Evolutionary conservation across 164 flowering plant genomes (phyloP).

Genomic region (Tetrastigma voinierianum): DNA sequence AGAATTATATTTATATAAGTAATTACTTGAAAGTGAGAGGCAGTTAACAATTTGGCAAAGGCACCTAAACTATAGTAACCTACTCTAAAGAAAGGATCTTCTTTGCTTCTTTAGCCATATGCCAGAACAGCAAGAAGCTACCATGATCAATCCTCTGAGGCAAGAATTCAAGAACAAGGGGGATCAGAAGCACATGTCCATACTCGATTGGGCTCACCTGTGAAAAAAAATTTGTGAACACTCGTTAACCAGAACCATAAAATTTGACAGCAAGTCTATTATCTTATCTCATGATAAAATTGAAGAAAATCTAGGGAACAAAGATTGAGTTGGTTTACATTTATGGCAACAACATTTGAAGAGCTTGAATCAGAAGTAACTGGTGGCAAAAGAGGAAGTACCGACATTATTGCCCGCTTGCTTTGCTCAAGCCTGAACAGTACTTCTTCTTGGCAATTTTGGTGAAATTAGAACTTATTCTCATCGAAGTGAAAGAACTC

Average conservation of each 20-base stretch:
- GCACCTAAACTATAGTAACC: constrained; percentile 98
- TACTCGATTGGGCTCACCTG: constrained; percentile 95
- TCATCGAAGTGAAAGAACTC: no score
- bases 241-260: neutral
- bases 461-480: constrained; percentile 84
- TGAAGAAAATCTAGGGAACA: neutral
- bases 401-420: constrained; percentile 24
- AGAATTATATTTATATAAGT: neutral
- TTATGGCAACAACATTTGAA: constrained; percentile 77
- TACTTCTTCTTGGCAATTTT: constrained; percentile 88
- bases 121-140: constrained; percentile 74
- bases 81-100: constrained; percentile 69
- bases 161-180: constrained; percentile 62
- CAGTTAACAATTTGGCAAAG: constrained; percentile 93
- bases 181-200: constrained; percentile 89
- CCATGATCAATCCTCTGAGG: constrained; percentile 76
- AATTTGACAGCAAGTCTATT: neutral
- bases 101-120: constrained; percentile 81
- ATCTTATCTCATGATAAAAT: neutral
- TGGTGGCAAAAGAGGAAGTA: constrained; percentile 43
- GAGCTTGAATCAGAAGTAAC: constrained; percentile 26
- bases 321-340: constrained; percentile 39
- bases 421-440: constrained; percentile 69
- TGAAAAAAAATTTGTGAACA: neutral
- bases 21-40: constrained; percentile 81